phyloP scores from a whole-genome alignment of 2,329 filamentous ascomycete species.

The Emergomyces orientalis region DNA sequence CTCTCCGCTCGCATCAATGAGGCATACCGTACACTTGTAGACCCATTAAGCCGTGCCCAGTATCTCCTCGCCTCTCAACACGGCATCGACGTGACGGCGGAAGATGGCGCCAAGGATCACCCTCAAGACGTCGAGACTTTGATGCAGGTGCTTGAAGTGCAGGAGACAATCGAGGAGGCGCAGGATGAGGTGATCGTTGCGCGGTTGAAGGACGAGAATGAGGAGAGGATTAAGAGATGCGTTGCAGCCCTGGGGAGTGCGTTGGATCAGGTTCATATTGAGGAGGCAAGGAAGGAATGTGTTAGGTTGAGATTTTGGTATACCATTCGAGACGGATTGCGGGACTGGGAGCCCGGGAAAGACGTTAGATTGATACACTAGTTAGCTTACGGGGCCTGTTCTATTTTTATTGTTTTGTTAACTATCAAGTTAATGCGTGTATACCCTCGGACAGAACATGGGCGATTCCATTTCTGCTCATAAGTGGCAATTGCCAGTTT shows the following conservation, averaged over 20 bases:
- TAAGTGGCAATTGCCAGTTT: not conserved
- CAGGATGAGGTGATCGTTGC: conserved; percentile 51
- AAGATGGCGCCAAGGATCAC: conserved; percentile 64
- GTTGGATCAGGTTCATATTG: conserved; percentile 58
- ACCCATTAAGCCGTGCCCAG: conserved; percentile 75
- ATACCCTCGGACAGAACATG: not conserved
- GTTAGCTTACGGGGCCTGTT: not conserved
- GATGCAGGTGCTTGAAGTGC: conserved; percentile 76
- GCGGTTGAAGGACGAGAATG: conserved; percentile 59
- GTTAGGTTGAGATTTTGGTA: conserved; percentile 81
- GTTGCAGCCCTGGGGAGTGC: conserved; percentile 54
- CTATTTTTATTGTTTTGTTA: conserved; percentile 1
- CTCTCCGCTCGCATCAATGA: conserved; percentile 80
- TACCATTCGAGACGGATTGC: conserved; percentile 70
- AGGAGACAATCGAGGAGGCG: conserved; percentile 66
- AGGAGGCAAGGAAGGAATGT: conserved; percentile 59
- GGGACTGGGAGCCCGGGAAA: conserved; percentile 70
- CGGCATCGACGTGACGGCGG: conserved; percentile 62
- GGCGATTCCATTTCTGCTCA: not conserved
- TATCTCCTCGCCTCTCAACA: conserved; percentile 62
- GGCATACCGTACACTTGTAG: conserved; percentile 74
- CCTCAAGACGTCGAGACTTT: conserved; percentile 62
- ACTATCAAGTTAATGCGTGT: not conserved
- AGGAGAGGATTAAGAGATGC: conserved; percentile 54
- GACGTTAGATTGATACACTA: conserved; percentile 48